A percentile compares a stretch with the other conserved stretches of the same genome.
Evolutionary conservation across 129 eudicot genomes (phyloP).

Genomic region (Mikania micrantha): DNA sequence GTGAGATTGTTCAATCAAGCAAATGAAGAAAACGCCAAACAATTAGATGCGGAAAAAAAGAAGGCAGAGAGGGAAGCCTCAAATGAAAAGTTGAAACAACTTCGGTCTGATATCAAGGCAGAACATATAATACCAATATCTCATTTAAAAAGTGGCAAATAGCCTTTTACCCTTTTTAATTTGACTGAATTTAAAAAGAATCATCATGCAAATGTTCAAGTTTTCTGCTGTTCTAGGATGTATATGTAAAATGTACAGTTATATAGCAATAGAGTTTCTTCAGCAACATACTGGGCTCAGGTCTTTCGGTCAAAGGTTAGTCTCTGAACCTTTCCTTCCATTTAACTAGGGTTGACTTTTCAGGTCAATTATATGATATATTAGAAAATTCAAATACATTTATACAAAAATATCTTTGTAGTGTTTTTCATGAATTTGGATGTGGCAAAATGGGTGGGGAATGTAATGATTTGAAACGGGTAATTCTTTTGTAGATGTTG

Average conservation of each 20-base stretch:
- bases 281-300: slow-evolving; percentile 3
- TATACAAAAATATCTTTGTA: background rate
- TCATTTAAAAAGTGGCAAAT: slow-evolving; percentile 25
- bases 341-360: background rate
- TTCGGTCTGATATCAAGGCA: slow-evolving; percentile 24
- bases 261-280: background rate
- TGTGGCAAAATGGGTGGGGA: background rate
- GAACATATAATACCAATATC: slow-evolving; percentile 17
- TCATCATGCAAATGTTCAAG: background rate
- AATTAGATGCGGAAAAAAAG: slow-evolving; percentile 62
- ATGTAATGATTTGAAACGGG: too few species aligned
- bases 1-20: slow-evolving; percentile 73
- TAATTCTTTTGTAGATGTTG: too few species aligned
- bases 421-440: background rate
- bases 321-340: background rate
- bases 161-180: background rate
- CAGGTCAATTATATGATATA: background rate
- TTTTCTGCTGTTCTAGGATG: background rate
- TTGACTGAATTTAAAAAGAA: background rate
- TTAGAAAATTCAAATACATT: background rate
- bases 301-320: slow-evolving; percentile 13
- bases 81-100: slow-evolving; percentile 30
- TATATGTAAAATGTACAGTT: slow-evolving; percentile 14
- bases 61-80: slow-evolving; percentile 70
- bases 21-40: slow-evolving; percentile 73